A percentile compares a stretch with the other conserved stretches of the same genome.
These are phyloP conservation scores for Trametes elegans DNA, from an alignment of 768 basidiomycete genomes.

Conservation along the genomic window DNA sequence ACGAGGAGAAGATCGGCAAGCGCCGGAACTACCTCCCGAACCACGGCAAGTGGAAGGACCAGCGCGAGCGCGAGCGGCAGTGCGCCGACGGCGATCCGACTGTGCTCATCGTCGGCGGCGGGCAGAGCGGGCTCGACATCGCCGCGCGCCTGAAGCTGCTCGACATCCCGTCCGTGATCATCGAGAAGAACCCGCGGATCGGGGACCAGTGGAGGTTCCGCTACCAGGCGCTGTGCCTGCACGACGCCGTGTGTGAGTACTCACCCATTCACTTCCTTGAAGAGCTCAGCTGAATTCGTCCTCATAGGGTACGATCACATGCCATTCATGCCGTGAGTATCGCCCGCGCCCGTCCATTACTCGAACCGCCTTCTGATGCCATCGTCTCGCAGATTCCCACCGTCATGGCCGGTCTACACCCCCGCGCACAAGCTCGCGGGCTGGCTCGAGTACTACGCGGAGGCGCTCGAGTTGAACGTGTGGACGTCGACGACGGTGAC, in stretches of 20 bases:
- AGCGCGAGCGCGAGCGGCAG: conserved; percentile 34
- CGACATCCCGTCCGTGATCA: conserved; percentile 47
- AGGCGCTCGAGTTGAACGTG: conserved; percentile 57
- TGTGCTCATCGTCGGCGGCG: conserved; percentile 47
- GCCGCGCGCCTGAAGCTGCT: conserved; percentile 58
- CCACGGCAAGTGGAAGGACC: conserved; percentile 43
- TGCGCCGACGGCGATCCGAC: conserved; percentile 46
- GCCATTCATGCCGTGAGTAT: conserved; percentile 53
- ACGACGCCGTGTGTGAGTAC: conserved; percentile 63
- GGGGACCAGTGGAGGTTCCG: conserved; percentile 68
- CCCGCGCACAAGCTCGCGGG: conserved; percentile 63
- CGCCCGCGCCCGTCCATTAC: background rate
- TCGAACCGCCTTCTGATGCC: background rate
- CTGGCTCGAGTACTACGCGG: conserved; percentile 66
- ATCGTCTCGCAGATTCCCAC: conserved; percentile 44
- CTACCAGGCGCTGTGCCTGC: conserved; percentile 65
- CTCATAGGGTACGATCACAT: conserved; percentile 42
- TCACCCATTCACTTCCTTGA: background rate
- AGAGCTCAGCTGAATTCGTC: background rate
- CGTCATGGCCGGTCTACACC: conserved; percentile 56
- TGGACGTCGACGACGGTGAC: conserved; percentile 49
- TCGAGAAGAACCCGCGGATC: conserved; percentile 61
- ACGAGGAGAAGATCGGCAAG: conserved; percentile 40
- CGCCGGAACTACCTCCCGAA: conserved; percentile 33
- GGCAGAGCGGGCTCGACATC: conserved; percentile 53